Evolutionary conservation across 2,329 filamentous ascomycete genomes (phyloP), one percentile per base, ranked within the genome.

Genomic region (Zelopaecilomyces penicillatus): DNA sequence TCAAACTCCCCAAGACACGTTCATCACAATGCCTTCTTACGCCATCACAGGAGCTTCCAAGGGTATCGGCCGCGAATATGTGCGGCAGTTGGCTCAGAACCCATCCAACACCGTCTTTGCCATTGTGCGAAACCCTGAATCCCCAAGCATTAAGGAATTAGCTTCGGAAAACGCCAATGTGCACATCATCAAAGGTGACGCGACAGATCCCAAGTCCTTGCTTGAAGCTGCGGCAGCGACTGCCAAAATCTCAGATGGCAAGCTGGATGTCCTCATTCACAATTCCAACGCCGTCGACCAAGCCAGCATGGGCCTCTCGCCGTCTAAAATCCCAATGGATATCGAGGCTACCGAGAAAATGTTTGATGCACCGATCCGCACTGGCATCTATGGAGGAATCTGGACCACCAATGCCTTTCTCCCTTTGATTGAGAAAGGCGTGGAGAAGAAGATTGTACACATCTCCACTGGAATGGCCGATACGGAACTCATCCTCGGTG

Each of bases 211-310:
- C 29, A 49, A 57, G 11, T 62, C 57, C 28, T 57, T 69, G 38
- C 57, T 55, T 11, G 59, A 54, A n/a, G 64, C 64, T 11, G 64
- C 64, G 12, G 50, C 54, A 2, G 50, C 55, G 30, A 53, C 57
- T 11, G 50, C 61, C 9, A 43, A 52, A n/a, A 52, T 68, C 44
- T 65, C 63, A 5, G 57, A 54, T 26, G 65, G 64, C 30, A 58
- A 50, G 27, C 57, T 70, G 19, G 68, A 71, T 52, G 60, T 66
- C 38, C 52, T 72, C 11, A 65, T 71, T 47, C 60, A 65, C 10
- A 62, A 61, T 19, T 62, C 61, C 36, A 55, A 63, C 39, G 55
- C 60, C 12, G 45, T 64, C n/a, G 52, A 58, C 10, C 6, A 54
- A 10, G 38, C 46, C 8, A 44, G 52, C 1, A 39, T 54, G 38